Conservation (phyloP, 768 basidiomycete species). For the Macrolepiota fuliginosa region DNA sequence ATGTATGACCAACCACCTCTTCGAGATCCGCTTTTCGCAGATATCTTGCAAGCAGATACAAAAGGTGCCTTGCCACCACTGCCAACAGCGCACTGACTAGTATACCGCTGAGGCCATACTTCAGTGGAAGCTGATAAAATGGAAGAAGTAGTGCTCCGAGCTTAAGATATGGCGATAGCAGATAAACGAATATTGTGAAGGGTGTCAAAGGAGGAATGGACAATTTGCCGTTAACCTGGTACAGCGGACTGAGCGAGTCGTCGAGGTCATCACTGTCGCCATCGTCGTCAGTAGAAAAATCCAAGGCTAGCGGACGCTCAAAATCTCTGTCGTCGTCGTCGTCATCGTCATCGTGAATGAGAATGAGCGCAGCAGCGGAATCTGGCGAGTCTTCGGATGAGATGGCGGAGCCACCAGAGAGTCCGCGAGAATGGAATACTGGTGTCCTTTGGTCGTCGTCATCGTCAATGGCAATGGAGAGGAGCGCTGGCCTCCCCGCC, state of each 20-base stretch:
- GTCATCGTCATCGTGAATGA: constrained; percentile 56
- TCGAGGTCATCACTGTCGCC: constrained; percentile 44
- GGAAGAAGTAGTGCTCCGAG: constrained; percentile 66
- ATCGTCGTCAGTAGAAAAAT: constrained; percentile 30
- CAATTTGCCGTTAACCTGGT: constrained; percentile 36
- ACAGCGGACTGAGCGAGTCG: constrained; percentile 41
- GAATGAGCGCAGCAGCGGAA: constrained; percentile 56
- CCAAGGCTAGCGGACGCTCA: constrained; percentile 27
- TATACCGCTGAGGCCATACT: constrained; percentile 47
- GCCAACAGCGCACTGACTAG: constrained; percentile 55
- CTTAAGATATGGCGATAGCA: constrained; percentile 66
- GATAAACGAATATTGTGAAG: constrained; percentile 61
- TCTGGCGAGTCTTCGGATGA: constrained; percentile 25
- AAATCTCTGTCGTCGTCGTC: constrained; percentile 17
- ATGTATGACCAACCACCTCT: constrained; percentile 61
- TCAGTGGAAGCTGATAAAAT: constrained; percentile 45
- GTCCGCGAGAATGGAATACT: not conserved
- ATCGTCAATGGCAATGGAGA: not conserved
- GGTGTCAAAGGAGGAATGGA: constrained; percentile 55
- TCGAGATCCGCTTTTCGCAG: constrained; percentile 62
- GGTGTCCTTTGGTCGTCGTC: not conserved
- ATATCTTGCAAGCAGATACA: constrained; percentile 78
- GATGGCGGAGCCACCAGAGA: not conserved
- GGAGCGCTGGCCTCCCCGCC: not conserved
- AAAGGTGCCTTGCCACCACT: constrained; percentile 62